These are phyloP conservation scores for Acanthamoeba triangularis DNA, from an alignment of 208 protist genomes.

Conservation along the genomic window DNA sequence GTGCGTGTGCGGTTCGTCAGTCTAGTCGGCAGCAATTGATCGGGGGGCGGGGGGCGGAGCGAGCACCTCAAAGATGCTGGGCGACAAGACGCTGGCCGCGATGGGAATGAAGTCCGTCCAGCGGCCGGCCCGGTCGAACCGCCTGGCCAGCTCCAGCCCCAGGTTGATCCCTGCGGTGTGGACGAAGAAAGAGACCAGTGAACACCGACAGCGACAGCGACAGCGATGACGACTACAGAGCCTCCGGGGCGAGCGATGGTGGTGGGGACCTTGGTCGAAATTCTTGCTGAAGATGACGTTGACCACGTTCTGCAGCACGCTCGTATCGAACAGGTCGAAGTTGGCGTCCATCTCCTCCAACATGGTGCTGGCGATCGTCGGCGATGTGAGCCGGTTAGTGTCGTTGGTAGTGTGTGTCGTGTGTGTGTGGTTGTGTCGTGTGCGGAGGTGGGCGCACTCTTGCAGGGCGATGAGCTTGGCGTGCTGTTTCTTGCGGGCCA, in stretches of 20 bases:
- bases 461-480: conserved; percentile 9
- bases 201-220: background rate
- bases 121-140: conserved; percentile 4
- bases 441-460: background rate
- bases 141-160: background rate
- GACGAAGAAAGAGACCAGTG: background rate
- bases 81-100: background rate
- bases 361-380: background rate
- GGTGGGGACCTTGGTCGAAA: background rate
- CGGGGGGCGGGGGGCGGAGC: background rate
- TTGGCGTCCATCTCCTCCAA: conserved; percentile 39
- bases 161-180: conserved; percentile 45
- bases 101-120: conserved; percentile 31
- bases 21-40: background rate
- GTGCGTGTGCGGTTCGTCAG: background rate
- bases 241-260: no score
- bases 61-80: conserved; percentile 3
- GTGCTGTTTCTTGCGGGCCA: conserved; percentile 48
- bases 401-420: background rate
- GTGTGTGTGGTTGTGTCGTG: background rate
- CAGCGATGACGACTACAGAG: background rate
- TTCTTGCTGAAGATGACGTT: conserved; percentile 55
- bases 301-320: conserved; percentile 1
- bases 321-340: background rate
- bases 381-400: no score